Conservation (phyloP, 148 eudicot species). For the Rhododendron molle region DNA sequence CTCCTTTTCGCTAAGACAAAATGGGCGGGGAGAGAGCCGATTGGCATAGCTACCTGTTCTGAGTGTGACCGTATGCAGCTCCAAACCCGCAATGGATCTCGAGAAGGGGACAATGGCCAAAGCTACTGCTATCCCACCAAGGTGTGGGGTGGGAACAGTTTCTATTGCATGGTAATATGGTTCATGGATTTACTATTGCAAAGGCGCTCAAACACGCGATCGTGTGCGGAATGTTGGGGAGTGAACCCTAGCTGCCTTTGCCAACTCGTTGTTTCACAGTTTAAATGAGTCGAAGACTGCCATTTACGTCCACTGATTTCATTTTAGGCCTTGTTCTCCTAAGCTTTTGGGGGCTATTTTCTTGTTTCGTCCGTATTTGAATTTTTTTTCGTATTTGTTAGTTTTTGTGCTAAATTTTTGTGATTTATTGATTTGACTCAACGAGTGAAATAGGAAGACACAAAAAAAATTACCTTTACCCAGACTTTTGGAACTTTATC, state of each 20-base stretch:
- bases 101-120: background rate
- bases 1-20: background rate
- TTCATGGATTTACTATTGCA: background rate
- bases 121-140: background rate
- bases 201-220: background rate
- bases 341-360: too few species aligned
- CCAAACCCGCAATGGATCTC: background rate
- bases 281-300: too few species aligned
- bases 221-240: background rate
- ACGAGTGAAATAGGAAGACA: too few species aligned
- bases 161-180: background rate
- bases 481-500: too few species aligned
- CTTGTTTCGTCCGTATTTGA: too few species aligned
- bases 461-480: too few species aligned
- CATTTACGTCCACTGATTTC: too few species aligned
- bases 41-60: background rate
- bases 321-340: too few species aligned
- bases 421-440: too few species aligned
- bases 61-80: background rate
- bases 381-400: too few species aligned
- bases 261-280: background rate
- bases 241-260: background rate
- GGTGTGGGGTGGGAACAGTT: background rate
- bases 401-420: too few species aligned
- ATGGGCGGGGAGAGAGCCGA: background rate